Base-by-base conservation (phyloP, 768 basidiomycete species). In the Galerina sulciceps region DNA sequence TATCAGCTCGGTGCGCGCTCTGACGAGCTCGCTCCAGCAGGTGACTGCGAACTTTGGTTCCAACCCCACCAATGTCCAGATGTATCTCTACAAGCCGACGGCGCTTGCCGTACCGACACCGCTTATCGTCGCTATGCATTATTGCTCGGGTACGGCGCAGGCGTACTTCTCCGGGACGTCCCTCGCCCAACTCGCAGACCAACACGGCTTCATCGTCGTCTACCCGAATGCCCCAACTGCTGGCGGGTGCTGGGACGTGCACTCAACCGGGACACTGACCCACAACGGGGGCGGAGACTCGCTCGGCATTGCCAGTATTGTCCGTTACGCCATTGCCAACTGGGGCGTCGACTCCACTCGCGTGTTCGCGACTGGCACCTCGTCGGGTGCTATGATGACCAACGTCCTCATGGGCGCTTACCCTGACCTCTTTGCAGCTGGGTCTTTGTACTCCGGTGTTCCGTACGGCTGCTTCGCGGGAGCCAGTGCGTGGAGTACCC, bases 351-450 rank as follows among this genome's bases (percentile, higher is more conserved):
- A 84, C 63, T 26, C 81, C 10, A 65, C 63, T 22, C 75, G 76
- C 35, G 83, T 85, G 53, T 85, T 80, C 67, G 79, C 78, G 10
- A 80, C 80, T n/a, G 84, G 84, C 11, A 78, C 78, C 5, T 79
- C 79, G 4, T 84, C 82, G 1, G 84, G 84, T 13, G 80, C 79
- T 2, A 85, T 85, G 85, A 85, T 85, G 84, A 84, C 83, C 51
- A 83, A 81, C 65, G 82, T 85, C 34, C 72, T 85, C 34, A 67
- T 74, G 49, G 84, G 80, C 37, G 76, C 79, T n/a, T 84, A 85
- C 69, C 84, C 84, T 9, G 80, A 85, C 53, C 64, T 86, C 43
- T 81, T 84, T 75, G 63, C 67, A 38, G 84, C 80, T 11, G 83
- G 79, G 9, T 67, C 79, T 20, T 76, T 75, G 20, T 81, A 79